Evolutionary conservation across 2,329 filamentous ascomycete genomes (phyloP), one percentile per base, ranked within the genome.

Genomic region (Escovopsis sp.): DNA sequence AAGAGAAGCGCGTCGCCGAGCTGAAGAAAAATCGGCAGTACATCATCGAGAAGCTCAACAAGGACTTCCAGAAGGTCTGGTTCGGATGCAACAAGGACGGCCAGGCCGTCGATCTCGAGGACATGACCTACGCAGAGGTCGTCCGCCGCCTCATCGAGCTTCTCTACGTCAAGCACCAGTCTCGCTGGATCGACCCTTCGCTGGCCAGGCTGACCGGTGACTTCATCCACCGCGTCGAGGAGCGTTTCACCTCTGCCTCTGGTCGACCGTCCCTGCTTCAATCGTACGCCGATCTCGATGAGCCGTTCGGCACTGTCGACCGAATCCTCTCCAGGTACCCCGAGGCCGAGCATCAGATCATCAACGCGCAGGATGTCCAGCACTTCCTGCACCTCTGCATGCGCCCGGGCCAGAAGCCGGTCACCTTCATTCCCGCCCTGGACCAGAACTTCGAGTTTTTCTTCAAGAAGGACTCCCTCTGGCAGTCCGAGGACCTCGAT

Each of bases 391-490:
- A 94, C 32, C 79, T 98, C 36, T 96, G 88, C 72, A 81, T 91
- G 66, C 81, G 87, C 33, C 85, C 83, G 39, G 82, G 82, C 35
- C 91, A 98, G 70, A 98, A 98, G 73, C 91, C 91, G 3, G 85
- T 93, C 26, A 91, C 89, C 1, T 98, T 98, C 59, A 88, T 98
- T 28, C 91, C 91, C 5, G 73, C 83, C n/a, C 73, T 98, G 19
- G 91, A 98, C 55, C 87, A 94, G 49, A 94, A 89, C 59, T 98
- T 98, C 52, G 91, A 98, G 60, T 94, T 93, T 67, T 98, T 86
- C 70, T 98, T 98, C 81, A 98, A 98, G 79, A 98, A 98, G 70
- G 91, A 98, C 62, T 98, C 91, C 2, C 75, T 98, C 7, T 98
- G 91, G 91, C 91, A 98, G 66, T 96, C 91, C 1, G 91, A 98